These are phyloP conservation scores for Corylus americana DNA, from an alignment of 306 rosid species.

Conservation along the genomic window DNA sequence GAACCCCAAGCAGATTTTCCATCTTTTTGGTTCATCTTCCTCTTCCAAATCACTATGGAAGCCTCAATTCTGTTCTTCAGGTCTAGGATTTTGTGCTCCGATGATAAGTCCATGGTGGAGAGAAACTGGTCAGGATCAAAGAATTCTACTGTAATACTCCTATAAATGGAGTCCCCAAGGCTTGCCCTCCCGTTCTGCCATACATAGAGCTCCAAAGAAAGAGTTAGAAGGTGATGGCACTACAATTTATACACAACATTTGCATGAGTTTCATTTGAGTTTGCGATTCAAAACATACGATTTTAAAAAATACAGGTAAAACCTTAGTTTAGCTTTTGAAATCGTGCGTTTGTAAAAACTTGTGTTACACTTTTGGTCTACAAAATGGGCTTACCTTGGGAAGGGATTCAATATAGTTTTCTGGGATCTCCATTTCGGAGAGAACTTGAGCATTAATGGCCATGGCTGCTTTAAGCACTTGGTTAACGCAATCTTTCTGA, in stretches of 20 bases:
- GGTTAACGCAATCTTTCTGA: conserved; percentile 96
- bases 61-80: conserved; percentile 93
- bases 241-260: neutral
- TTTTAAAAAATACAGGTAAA: too few relatives aligned
- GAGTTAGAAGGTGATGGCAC: neutral
- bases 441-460: conserved; percentile 95
- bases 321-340: too few relatives aligned
- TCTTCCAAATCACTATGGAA: conserved; percentile 90
- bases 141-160: conserved; percentile 76
- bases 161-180: conserved; percentile 80
- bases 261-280: too few relatives aligned
- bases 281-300: neutral
- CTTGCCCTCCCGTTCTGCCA: conserved; percentile 93
- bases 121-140: conserved; percentile 93
- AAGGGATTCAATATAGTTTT: conserved; percentile 81
- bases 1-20: conserved; percentile 94
- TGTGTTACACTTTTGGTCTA: too few relatives aligned
- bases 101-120: conserved; percentile 72
- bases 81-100: conserved; percentile 90
- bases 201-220: neutral
- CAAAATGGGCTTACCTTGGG: conserved; percentile 66
- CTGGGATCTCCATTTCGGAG: conserved; percentile 94
- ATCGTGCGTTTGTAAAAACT: too few relatives aligned
- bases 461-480: conserved; percentile 99
- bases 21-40: conserved; percentile 97